Evolutionary conservation across 345 rosid species (phyloP).

Genomic region (Capsella bursapastoris): DNA sequence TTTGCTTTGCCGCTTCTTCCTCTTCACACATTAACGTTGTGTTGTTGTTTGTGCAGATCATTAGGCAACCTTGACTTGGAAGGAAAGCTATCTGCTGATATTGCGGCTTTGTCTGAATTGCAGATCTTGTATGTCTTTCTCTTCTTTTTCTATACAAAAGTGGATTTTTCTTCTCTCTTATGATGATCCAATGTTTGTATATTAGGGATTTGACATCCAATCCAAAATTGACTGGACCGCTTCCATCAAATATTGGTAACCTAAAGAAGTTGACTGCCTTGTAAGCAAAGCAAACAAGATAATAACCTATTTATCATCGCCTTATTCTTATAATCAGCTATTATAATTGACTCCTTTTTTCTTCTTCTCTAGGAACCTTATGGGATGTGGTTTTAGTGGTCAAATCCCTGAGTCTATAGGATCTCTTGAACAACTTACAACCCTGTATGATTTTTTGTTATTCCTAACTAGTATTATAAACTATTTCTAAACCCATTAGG

Average conservation of each 20-base stretch:
- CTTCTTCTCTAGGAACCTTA: neutral
- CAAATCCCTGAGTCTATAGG: constrained; percentile 13
- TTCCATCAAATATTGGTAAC: constrained; percentile 59
- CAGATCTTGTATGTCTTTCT: constrained; percentile 53
- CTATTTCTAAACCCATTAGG: neutral
- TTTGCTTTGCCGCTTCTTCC: neutral
- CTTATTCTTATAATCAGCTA: neutral
- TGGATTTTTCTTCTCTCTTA: constrained; percentile 10
- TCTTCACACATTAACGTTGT: neutral
- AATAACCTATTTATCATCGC: neutral
- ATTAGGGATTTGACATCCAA: constrained; percentile 78
- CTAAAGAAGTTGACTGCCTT: constrained; percentile 58
- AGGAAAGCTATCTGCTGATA: constrained; percentile 59
- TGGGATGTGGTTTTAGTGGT: constrained; percentile 13
- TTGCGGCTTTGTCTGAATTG: constrained; percentile 55
- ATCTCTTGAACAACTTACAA: neutral
- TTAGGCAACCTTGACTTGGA: constrained; percentile 51
- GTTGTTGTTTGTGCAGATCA: constrained; percentile 49
- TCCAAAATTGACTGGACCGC: constrained; percentile 55
- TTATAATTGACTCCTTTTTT: neutral
- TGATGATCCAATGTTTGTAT: constrained; percentile 28
- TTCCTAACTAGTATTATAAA: neutral
- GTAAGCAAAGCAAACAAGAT: constrained; percentile 48
- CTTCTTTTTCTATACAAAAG: neutral
- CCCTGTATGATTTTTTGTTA: neutral